These are phyloP conservation scores for Phascolomyces articulosus DNA, from an alignment of 371 early-diverging fungal genomes.

Conservation along the genomic window DNA sequence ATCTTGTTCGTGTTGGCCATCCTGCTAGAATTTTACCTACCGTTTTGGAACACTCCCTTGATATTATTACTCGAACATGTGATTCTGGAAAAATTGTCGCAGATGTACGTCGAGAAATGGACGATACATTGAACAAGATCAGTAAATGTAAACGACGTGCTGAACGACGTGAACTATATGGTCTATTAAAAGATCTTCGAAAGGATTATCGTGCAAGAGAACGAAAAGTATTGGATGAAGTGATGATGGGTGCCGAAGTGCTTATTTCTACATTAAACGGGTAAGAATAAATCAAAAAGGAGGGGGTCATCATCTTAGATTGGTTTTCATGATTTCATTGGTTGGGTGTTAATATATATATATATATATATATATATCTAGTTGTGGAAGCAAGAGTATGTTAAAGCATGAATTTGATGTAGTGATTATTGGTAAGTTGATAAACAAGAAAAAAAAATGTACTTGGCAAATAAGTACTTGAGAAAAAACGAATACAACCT, in stretches of 20 bases:
- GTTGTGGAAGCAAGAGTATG: slow-evolving; percentile 60
- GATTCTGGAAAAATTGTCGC: slow-evolving; percentile 79
- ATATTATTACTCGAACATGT: slow-evolving; percentile 67
- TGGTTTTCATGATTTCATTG: no score
- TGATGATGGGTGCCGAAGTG: slow-evolving; percentile 66
- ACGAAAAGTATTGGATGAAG: slow-evolving; percentile 63
- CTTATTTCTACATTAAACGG: slow-evolving; percentile 69
- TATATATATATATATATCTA: background rate
- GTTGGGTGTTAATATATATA: background rate
- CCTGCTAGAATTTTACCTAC: slow-evolving; percentile 80
- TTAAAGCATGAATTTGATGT: slow-evolving; percentile 80
- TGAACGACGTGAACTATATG: slow-evolving; percentile 72
- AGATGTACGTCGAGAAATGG: slow-evolving; percentile 84
- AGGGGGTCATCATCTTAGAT: no score
- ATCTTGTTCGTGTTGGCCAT: slow-evolving; percentile 87
- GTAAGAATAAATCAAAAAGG: slow-evolving; percentile 30
- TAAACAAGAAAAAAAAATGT: no score
- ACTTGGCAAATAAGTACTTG: no score
- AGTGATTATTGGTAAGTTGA: slow-evolving; percentile 66
- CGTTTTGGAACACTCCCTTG: slow-evolving; percentile 74
- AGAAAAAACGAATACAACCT: no score
- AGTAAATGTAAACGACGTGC: slow-evolving; percentile 64
- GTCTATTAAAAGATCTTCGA: slow-evolving; percentile 71
- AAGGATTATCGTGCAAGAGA: slow-evolving; percentile 79
- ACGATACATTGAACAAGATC: slow-evolving; percentile 63